Evolutionary conservation across 2,329 filamentous ascomycete species (phyloP), one percentile per base, ranked within the genome.

Genomic region (Chrysoporthe puriensis): DNA sequence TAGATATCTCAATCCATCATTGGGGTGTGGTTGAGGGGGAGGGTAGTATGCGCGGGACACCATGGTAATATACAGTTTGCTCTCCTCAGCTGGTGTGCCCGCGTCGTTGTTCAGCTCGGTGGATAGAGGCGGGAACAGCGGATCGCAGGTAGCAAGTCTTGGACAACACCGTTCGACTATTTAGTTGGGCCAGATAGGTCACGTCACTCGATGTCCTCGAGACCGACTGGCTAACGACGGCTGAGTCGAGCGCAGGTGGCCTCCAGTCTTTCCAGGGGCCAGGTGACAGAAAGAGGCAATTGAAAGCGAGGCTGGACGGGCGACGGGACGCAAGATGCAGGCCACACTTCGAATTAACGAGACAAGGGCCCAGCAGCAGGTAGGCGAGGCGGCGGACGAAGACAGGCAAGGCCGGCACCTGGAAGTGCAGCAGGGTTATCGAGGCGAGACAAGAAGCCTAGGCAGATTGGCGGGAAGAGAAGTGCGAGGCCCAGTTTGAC

Each of bases 41-140:
- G 76, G 70, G 75, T 79, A 82, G 69, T 74, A 79, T 64, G 75
- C 73, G 54, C 81, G 79, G 73, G 78, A 79, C 68, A 82, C 80
- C 82, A 84, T 84, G 70, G 73, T 79, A 67, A 59, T 70, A 68
- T 68, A 68, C 52, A 57, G 36, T 16, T 63, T 46, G 6, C 46
- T 48, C 56, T 43, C 16, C 58, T 59, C 52, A 18, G 11, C 21
- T 42, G 57, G 40, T 44, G 32, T 34, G 60, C 26, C 63, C 26
- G 36, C n/a, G 52, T 42, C 32, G 58, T 46, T 61, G 56, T 62
- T 58, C 21, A 56, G 56, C 36, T 26, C 48, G 57, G 14, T 40
- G 52, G 26, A 42, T 14, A 52, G 46, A 34, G 62, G 40, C 36
- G 58, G 56, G 26, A 32, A 40, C 14, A 32, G 48, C 62, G 66